These are phyloP conservation scores for Malassezia obtusa DNA, from an alignment of 1,284 basidiomycete species.

Conservation along the genomic window DNA sequence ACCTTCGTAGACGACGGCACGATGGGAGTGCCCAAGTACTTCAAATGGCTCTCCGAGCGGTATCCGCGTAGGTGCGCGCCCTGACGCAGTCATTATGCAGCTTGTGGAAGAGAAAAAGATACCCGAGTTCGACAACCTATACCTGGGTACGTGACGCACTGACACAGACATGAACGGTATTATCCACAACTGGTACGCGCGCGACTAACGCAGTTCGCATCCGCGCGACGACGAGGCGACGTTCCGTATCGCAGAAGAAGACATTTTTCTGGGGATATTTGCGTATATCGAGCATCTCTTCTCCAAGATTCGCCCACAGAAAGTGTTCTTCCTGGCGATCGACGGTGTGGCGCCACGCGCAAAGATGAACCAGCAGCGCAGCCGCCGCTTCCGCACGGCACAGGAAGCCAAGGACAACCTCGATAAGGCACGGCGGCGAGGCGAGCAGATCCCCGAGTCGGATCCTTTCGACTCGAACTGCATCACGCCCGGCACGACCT, in stretches of 20 bases:
- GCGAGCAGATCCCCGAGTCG: conserved; percentile 81
- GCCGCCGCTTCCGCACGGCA: conserved; percentile 80
- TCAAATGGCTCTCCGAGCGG: conserved; percentile 64
- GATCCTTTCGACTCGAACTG: conserved; percentile 98
- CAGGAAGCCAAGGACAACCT: conserved; percentile 79
- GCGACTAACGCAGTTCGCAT: conserved; percentile 66
- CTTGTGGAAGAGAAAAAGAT: conserved; percentile 93
- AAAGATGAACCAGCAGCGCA: conserved; percentile 94
- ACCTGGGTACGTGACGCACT: conserved; percentile 52
- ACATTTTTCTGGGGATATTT: conserved; percentile 94
- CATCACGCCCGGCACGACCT: conserved; percentile 93
- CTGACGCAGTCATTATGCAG: conserved; percentile 94
- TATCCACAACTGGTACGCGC: conserved; percentile 59
- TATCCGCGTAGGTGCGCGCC: conserved; percentile 67
- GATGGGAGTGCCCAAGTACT: conserved; percentile 52
- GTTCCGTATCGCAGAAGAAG: conserved; percentile 80
- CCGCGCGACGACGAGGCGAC: conserved; percentile 89
- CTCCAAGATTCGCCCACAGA: conserved; percentile 91
- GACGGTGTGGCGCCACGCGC: conserved; percentile 96
- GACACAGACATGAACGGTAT: conserved; percentile 83
- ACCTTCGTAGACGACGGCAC: neutral
- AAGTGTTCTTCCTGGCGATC: conserved; percentile 80
- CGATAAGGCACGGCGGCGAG: conserved; percentile 74
- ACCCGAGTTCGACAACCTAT: conserved; percentile 76
- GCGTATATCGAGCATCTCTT: conserved; percentile 95